phyloP scores from a whole-genome alignment of 306 rosid species.

The Prunus persica region DNA sequence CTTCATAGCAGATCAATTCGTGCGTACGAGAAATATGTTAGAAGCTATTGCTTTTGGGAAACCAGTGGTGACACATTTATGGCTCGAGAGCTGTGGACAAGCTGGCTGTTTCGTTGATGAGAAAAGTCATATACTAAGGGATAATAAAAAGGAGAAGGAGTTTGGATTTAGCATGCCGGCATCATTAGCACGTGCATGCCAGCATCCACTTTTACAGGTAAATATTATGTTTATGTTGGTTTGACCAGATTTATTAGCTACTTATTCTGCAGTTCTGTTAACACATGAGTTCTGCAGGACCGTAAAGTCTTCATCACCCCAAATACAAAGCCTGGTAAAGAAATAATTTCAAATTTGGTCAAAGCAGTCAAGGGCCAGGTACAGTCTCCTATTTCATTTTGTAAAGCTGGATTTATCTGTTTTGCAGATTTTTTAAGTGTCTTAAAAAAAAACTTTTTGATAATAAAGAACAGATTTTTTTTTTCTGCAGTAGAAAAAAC shows the following conservation, averaged over 20 bases:
- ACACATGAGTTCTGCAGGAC: slow-evolving; percentile 50
- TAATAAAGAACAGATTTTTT: too few relatives aligned
- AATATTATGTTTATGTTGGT: slow-evolving; percentile 1
- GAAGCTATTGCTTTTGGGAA: slow-evolving; percentile 90
- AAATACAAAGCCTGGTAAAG: slow-evolving; percentile 80
- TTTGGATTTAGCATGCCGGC: slow-evolving; percentile 81
- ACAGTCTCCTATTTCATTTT: neutral
- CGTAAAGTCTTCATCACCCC: slow-evolving; percentile 77
- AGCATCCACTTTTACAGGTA: slow-evolving; percentile 73
- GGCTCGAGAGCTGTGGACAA: slow-evolving; percentile 96
- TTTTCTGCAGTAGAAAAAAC: too few relatives aligned
- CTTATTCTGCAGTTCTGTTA: slow-evolving; percentile 14
- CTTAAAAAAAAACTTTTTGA: too few relatives aligned
- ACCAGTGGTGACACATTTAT: slow-evolving; percentile 88
- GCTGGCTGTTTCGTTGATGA: slow-evolving; percentile 88
- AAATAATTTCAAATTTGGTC: slow-evolving; percentile 60
- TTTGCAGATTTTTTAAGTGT: too few relatives aligned
- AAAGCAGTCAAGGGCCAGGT: slow-evolving; percentile 86
- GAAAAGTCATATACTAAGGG: slow-evolving; percentile 71
- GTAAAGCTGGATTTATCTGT: neutral
- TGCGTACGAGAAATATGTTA: slow-evolving; percentile 88
- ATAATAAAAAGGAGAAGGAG: slow-evolving; percentile 85
- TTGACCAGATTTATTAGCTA: slow-evolving; percentile 18
- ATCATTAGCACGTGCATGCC: slow-evolving; percentile 67
- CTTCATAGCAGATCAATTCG: slow-evolving; percentile 82